A percentile compares a stretch with the other conserved stretches of the same genome.
Evolutionary conservation across 768 basidiomycete species (phyloP).

Genomic region (Hericium rajendrae): DNA sequence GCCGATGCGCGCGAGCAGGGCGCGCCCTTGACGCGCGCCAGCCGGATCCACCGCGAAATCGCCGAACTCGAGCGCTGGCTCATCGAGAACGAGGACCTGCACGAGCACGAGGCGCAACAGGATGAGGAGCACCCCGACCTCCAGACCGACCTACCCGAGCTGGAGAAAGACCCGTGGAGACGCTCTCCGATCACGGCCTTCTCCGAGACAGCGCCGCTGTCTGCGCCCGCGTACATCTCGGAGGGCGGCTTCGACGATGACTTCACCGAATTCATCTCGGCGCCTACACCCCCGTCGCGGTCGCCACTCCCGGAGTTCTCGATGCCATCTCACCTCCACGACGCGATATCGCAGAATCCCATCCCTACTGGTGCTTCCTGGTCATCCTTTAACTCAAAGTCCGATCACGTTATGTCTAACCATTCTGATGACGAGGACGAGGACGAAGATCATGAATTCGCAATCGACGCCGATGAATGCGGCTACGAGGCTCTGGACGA

Average conservation of each 20-base stretch:
- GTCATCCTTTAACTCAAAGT: conserved; percentile 39
- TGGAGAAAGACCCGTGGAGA: conserved; percentile 13
- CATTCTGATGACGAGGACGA: conserved; percentile 27
- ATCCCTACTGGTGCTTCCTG: conserved; percentile 29
- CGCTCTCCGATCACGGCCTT: not conserved
- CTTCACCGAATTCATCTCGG: conserved; percentile 67
- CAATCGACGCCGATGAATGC: not conserved
- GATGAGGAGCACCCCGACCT: conserved; percentile 10
- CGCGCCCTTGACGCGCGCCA: conserved; percentile 4
- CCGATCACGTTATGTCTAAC: conserved; percentile 32
- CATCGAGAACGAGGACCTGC: conserved; percentile 35
- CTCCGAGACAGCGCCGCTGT: conserved; percentile 1
- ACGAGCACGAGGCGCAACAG: conserved; percentile 13
- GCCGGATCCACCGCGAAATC: conserved; percentile 39
- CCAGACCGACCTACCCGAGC: not conserved
- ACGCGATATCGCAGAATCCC: conserved; percentile 14
- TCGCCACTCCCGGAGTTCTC: not conserved
- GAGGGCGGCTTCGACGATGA: conserved; percentile 60
- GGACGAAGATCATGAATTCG: conserved; percentile 16
- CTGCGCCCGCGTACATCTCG: not conserved
- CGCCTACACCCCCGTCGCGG: conserved; percentile 23
- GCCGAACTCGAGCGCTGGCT: conserved; percentile 56
- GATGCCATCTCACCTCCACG: not conserved
- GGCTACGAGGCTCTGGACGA: conserved; percentile 15
- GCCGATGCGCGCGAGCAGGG: conserved; percentile 17